A percentile compares a stretch with the other conserved stretches of the same genome.
These are phyloP conservation scores for Penicillium sp. DNA, from an alignment of 2,329 filamentous ascomycete genomes.

Conservation along the genomic window DNA sequence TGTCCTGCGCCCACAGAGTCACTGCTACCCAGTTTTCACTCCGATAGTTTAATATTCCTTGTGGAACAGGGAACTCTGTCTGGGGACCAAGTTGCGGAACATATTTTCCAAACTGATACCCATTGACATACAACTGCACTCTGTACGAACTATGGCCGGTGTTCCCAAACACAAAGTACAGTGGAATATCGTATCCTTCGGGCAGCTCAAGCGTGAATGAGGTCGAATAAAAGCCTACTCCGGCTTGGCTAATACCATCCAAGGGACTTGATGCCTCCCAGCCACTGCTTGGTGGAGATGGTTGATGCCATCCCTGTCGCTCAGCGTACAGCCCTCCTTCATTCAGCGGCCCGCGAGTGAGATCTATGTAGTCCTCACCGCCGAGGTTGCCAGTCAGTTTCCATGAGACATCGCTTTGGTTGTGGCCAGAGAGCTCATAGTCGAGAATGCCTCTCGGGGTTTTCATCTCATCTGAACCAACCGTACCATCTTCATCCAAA, in stretches of 20 bases:
- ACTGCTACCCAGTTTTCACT: conserved; percentile 68
- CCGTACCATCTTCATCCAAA: conserved; percentile 61
- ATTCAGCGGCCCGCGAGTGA: conserved; percentile 53
- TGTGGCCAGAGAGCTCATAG: conserved; percentile 38
- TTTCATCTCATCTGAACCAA: conserved; percentile 59
- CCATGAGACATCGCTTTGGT: conserved; percentile 42
- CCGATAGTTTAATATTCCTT: conserved; percentile 67
- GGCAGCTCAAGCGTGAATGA: conserved; percentile 51
- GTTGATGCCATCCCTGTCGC: conserved; percentile 54
- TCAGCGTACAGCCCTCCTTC: conserved; percentile 56
- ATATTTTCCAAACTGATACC: conserved; percentile 68
- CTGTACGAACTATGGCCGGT: conserved; percentile 57
- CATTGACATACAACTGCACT: conserved; percentile 67
- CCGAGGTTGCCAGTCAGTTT: conserved; percentile 58
- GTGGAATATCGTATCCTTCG: conserved; percentile 52
- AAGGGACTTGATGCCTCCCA: conserved; percentile 35
- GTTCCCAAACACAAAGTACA: conserved; percentile 49
- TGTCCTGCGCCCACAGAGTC: conserved; percentile 64
- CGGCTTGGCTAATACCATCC: conserved; percentile 41
- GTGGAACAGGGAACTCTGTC: conserved; percentile 65
- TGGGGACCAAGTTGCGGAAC: conserved; percentile 73
- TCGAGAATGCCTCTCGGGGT: conserved; percentile 54
- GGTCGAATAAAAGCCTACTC: conserved; percentile 52
- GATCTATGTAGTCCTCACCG: conserved; percentile 53
- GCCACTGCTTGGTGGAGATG: conserved; percentile 30